Evolutionary conservation across 225 moss, liverwort and hornwort species (phyloP).

Genomic region (Pseudoscleropodium purum): DNA sequence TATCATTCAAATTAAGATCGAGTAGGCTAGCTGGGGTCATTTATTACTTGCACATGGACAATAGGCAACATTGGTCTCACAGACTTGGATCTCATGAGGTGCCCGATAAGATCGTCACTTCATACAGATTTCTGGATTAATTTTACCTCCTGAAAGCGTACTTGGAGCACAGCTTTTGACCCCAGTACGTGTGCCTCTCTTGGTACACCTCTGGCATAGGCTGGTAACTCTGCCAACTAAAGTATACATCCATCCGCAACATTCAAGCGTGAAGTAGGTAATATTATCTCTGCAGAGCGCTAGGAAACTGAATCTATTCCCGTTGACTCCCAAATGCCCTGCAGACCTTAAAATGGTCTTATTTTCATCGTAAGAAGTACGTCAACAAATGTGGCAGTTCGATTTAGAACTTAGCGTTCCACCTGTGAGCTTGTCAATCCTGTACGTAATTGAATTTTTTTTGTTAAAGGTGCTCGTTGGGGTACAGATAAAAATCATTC

Average conservation of each 20-base stretch:
- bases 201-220: neutral
- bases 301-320: neutral
- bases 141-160: neutral
- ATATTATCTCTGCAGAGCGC: neutral
- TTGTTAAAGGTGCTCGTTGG: neutral
- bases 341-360: neutral
- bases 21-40: neutral
- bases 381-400: neutral
- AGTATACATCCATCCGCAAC: neutral
- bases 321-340: neutral
- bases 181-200: neutral
- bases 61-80: neutral
- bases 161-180: neutral
- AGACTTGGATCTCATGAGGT: neutral
- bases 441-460: neutral
- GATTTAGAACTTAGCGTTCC: neutral
- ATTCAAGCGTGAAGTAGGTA: neutral
- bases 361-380: neutral
- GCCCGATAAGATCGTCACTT: neutral
- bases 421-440: too few species aligned
- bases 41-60: neutral
- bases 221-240: neutral
- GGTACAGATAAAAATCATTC: neutral
- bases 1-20: neutral
- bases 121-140: neutral